Evolutionary conservation across 768 basidiomycete species (phyloP).

Genomic region (Tricholoma saponaceum): DNA sequence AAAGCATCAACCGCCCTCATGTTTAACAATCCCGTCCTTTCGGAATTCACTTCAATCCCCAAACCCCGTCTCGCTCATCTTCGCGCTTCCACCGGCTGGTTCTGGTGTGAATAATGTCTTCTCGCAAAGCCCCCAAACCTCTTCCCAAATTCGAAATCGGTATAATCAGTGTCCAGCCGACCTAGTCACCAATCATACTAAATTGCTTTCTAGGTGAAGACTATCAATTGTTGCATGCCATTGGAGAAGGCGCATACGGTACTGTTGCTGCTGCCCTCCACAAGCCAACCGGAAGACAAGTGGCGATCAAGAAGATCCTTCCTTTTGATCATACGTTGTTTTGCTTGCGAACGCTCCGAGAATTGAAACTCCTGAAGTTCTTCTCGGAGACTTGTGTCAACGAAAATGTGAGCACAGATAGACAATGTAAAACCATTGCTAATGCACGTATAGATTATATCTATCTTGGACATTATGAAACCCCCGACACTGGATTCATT

Average conservation of each 20-base stretch:
- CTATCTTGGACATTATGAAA: too few species aligned
- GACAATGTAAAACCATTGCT: too few species aligned
- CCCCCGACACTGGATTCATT: conserved; percentile 71
- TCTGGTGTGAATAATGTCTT: conserved; percentile 50
- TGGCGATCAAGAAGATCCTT: conserved; percentile 94
- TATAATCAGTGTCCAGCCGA: conserved; percentile 21
- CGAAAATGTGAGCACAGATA: conserved; percentile 66
- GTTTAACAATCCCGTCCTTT: conserved; percentile 22
- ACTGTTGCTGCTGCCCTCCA: conserved; percentile 88
- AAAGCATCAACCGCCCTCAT: conserved; percentile 12
- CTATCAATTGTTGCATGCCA: conserved; percentile 68
- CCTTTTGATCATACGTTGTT: conserved; percentile 93
- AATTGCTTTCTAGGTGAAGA: conserved; percentile 46
- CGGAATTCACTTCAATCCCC: conserved; percentile 24
- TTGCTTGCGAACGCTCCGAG: conserved; percentile 83
- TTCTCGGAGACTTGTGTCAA: too few species aligned
- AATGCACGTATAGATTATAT: too few species aligned
- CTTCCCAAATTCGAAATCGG: conserved; percentile 74
- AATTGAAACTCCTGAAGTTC: conserved; percentile 89
- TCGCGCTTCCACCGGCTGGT: conserved; percentile 45
- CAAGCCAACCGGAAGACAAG: conserved; percentile 73
- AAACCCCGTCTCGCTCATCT: conserved; percentile 19
- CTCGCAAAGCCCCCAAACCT: conserved; percentile 56
- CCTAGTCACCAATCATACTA: not conserved
- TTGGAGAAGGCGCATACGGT: conserved; percentile 88